These are phyloP conservation scores for Globisporangium paroecandrum DNA, from an alignment of 352 stramenopile species.

Conservation along the genomic window DNA sequence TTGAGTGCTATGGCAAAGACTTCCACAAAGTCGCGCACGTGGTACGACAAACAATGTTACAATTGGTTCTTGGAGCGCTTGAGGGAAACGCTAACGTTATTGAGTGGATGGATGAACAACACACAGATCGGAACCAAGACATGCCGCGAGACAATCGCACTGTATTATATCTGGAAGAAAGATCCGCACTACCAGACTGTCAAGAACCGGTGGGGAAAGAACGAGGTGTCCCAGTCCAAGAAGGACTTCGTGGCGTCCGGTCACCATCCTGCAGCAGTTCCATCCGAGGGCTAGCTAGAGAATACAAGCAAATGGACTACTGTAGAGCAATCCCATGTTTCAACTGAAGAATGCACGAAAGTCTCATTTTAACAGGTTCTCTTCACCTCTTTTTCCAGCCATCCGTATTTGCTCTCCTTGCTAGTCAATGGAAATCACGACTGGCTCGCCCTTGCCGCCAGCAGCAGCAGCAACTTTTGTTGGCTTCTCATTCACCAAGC, in stretches of 20 bases:
- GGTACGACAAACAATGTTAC: slow-evolving; percentile 26
- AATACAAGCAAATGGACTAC: neutral
- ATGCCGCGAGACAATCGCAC: slow-evolving; percentile 67
- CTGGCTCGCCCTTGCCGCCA: slow-evolving; percentile 24
- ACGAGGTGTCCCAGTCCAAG: slow-evolving; percentile 23
- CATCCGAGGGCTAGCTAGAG: neutral
- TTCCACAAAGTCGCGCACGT: slow-evolving; percentile 68
- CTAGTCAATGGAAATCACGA: slow-evolving; percentile 74
- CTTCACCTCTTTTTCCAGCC: neutral
- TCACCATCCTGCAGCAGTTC: slow-evolving; percentile 5
- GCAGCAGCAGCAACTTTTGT: neutral
- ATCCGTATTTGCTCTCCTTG: neutral
- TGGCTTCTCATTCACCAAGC: slow-evolving; percentile 25
- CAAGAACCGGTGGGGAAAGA: slow-evolving; percentile 74
- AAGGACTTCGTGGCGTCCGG: slow-evolving; percentile 21
- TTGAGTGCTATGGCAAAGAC: slow-evolving; percentile 84
- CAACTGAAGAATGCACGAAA: neutral
- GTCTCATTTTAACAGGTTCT: neutral
- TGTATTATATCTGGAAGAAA: slow-evolving; percentile 90
- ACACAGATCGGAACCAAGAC: slow-evolving; percentile 64
- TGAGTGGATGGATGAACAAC: slow-evolving; percentile 4
- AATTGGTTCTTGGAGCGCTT: neutral
- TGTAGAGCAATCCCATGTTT: neutral
- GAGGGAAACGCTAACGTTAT: neutral
- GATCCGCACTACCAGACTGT: slow-evolving; percentile 80